Evolutionary conservation across 176 grass and related monocot species (phyloP).

Genomic region (Pontederia paniculata): DNA sequence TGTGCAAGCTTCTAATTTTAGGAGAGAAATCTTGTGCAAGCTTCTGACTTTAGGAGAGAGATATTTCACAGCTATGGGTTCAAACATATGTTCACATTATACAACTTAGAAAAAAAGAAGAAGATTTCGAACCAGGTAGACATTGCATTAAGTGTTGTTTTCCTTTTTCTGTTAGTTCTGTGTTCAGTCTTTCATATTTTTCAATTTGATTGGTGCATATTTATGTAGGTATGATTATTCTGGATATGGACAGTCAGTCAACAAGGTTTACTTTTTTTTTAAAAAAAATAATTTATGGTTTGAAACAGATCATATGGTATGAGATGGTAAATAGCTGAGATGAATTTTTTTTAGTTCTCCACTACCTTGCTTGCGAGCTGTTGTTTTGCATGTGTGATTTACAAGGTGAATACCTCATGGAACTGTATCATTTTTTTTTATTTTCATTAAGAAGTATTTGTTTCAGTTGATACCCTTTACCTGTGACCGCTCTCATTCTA

Average conservation of each 20-base stretch:
- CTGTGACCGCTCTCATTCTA: constrained; percentile 6
- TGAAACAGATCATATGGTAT: neutral
- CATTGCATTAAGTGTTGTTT: no score
- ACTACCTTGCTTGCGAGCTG: constrained; percentile 48
- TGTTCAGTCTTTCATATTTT: neutral
- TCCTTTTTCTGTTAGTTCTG: no score
- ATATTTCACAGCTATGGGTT: no score
- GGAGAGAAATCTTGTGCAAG: no score
- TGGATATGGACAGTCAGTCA: constrained; percentile 33
- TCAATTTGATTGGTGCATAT: neutral
- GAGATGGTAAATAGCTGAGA: no score
- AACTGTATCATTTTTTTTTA: neutral
- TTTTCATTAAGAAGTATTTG: neutral
- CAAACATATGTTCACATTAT: no score
- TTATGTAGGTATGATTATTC: constrained; percentile 40
- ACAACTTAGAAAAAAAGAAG: no score
- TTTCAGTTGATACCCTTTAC: constrained; percentile 2
- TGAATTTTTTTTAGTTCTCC: neutral
- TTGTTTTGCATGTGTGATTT: constrained; percentile 89
- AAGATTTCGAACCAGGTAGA: no score
- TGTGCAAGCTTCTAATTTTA: no score
- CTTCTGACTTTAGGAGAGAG: no score
- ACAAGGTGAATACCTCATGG: constrained; percentile 58
- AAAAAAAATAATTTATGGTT: neutral
- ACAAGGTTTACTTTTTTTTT: constrained; percentile 22